Evolutionary conservation across 164 flowering plant species (phyloP).

Genomic region (Chimonanthus salicifolius): DNA sequence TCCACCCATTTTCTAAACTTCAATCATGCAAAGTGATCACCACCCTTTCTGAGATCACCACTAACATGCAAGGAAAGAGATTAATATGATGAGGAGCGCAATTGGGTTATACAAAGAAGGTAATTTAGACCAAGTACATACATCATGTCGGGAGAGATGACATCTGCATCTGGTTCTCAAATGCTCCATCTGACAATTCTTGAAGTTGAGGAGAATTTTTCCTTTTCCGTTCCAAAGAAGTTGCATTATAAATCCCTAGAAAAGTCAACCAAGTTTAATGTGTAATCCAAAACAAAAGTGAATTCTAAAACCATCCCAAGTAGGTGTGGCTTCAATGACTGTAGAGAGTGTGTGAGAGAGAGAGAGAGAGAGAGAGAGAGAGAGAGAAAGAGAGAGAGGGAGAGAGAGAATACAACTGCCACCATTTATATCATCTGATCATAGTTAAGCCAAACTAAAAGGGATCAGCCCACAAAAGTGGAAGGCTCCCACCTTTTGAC

Average conservation of each 20-base stretch:
- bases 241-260: slow-evolving; percentile 82
- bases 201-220: slow-evolving; percentile 41
- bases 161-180: slow-evolving; percentile 45
- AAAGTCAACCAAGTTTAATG: slow-evolving; percentile 7
- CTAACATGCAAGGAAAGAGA: background rate
- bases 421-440: too few relatives aligned
- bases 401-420: too few relatives aligned
- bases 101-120: background rate
- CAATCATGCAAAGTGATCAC: background rate
- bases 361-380: too few relatives aligned
- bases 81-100: background rate
- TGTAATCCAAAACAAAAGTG: background rate
- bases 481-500: too few relatives aligned
- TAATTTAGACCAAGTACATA: slow-evolving; percentile 12
- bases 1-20: background rate
- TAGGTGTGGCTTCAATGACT: too few relatives aligned
- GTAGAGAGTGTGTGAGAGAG: too few relatives aligned
- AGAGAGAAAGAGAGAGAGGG: too few relatives aligned
- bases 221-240: slow-evolving; percentile 69
- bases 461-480: too few relatives aligned
- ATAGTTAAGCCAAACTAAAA: too few relatives aligned
- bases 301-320: background rate
- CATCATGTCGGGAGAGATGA: slow-evolving; percentile 51
- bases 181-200: slow-evolving; percentile 40
- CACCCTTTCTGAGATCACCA: background rate